phyloP scores from a whole-genome alignment of 2,329 filamentous ascomycete genomes.

The Scedosporium aurantiacum region DNA sequence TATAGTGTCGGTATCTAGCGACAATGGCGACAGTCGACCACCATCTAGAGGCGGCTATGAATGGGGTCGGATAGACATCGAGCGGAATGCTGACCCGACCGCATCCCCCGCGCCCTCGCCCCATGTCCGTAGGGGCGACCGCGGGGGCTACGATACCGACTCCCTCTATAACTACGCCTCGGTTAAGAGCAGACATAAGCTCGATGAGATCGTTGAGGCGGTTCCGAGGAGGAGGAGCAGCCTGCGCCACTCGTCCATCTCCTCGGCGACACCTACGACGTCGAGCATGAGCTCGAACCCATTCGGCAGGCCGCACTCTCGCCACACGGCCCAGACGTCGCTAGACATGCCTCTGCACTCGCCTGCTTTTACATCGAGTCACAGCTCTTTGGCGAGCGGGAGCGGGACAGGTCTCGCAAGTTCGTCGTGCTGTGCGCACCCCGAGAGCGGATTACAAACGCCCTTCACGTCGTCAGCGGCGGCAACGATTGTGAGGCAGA shows the following conservation, averaged over 20 bases:
- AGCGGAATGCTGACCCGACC: neutral
- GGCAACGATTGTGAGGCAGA: neutral
- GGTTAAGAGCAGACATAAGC: slow-evolving; percentile 13
- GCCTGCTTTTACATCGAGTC: slow-evolving; percentile 11
- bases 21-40: neutral
- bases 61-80: slow-evolving; percentile 5
- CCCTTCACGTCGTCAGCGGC: neutral
- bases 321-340: slow-evolving; percentile 33
- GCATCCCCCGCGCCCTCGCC: slow-evolving; percentile 11
- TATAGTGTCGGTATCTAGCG: neutral
- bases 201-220: slow-evolving; percentile 20
- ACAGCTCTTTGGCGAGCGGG: slow-evolving; percentile 8
- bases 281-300: slow-evolving; percentile 29
- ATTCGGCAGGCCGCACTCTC: slow-evolving; percentile 27
- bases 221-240: slow-evolving; percentile 23
- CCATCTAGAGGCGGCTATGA: neutral
- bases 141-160: slow-evolving; percentile 7
- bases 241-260: slow-evolving; percentile 28
- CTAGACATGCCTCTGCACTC: slow-evolving; percentile 22
- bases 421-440: slow-evolving; percentile 8
- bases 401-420: neutral
- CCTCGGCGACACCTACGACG: slow-evolving; percentile 29
- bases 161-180: slow-evolving; percentile 13
- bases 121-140: slow-evolving; percentile 7
- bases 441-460: slow-evolving; percentile 8